Evolutionary conservation across 306 rosid species (phyloP).

Genomic region (Datisca glomerata): DNA sequence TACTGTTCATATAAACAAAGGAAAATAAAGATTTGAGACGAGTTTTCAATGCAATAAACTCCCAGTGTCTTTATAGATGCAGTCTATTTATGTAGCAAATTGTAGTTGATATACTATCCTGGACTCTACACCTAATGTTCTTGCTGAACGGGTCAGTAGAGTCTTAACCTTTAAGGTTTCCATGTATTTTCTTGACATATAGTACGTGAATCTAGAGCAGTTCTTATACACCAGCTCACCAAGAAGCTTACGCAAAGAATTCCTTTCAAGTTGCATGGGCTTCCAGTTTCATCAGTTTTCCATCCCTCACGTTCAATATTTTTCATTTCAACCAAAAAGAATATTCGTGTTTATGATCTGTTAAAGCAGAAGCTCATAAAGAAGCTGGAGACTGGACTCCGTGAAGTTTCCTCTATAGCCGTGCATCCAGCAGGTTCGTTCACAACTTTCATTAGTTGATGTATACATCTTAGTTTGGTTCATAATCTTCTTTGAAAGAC

Average conservation of each 20-base stretch:
- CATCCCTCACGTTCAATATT: constrained; percentile 75
- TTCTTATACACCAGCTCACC: constrained; percentile 72
- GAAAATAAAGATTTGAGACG: too few species aligned
- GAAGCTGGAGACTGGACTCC: constrained; percentile 81
- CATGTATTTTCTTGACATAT: constrained; percentile 49
- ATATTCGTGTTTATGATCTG: constrained; percentile 66
- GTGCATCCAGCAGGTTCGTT: constrained; percentile 81
- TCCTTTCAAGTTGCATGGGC: constrained; percentile 74
- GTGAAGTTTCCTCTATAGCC: constrained; percentile 76
- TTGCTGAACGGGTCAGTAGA: too few species aligned
- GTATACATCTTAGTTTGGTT: background rate
- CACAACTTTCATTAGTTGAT: background rate
- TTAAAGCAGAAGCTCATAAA: constrained; percentile 43
- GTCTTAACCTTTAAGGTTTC: too few species aligned
- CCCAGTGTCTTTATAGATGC: too few species aligned
- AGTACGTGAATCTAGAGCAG: constrained; percentile 75
- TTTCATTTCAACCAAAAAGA: constrained; percentile 67
- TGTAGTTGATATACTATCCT: too few species aligned
- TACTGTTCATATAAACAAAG: too few species aligned
- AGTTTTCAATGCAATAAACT: too few species aligned
- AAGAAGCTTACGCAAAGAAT: constrained; percentile 63
- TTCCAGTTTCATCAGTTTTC: constrained; percentile 73
- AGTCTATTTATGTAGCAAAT: too few species aligned
- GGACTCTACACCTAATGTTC: too few species aligned
- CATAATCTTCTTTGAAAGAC: too few species aligned